These are phyloP conservation scores for Pelargonium nanum DNA, from an alignment of 345 rosid genomes.

Conservation along the genomic window DNA sequence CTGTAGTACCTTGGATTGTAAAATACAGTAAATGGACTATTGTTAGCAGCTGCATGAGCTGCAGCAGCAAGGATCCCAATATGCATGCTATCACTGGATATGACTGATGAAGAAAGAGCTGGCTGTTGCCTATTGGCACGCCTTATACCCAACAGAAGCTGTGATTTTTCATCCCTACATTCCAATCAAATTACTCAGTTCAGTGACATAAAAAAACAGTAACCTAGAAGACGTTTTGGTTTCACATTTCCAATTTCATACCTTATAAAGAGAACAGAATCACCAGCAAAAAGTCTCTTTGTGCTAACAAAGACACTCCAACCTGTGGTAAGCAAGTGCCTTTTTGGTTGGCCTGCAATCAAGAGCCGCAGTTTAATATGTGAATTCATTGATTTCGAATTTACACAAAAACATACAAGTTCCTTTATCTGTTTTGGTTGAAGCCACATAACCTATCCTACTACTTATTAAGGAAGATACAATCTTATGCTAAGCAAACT, in stretches of 20 bases:
- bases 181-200: constrained; percentile 11
- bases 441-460: neutral
- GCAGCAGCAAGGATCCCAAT: constrained; percentile 99
- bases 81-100: constrained; percentile 98
- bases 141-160: constrained; percentile 77
- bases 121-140: constrained; percentile 87
- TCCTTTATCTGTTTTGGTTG: neutral
- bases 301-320: constrained; percentile 96
- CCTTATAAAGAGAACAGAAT: constrained; percentile 91
- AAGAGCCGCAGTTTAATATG: constrained; percentile 2
- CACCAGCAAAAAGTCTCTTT: constrained; percentile 87
- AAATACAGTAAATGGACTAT: constrained; percentile 82
- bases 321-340: constrained; percentile 86
- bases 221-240: constrained; percentile 6
- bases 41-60: constrained; percentile 95
- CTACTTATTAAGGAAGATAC: too few species aligned
- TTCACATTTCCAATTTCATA: constrained; percentile 16
- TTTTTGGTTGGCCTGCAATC: constrained; percentile 74
- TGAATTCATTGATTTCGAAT: neutral
- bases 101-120: constrained; percentile 84
- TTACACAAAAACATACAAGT: neutral
- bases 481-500: too few species aligned
- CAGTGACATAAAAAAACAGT: constrained; percentile 4
- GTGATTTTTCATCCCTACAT: constrained; percentile 84
- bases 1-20: constrained; percentile 78